These are phyloP conservation scores for Kwoniella botswanensis DNA, from an alignment of 768 basidiomycete genomes.

Conservation along the genomic window DNA sequence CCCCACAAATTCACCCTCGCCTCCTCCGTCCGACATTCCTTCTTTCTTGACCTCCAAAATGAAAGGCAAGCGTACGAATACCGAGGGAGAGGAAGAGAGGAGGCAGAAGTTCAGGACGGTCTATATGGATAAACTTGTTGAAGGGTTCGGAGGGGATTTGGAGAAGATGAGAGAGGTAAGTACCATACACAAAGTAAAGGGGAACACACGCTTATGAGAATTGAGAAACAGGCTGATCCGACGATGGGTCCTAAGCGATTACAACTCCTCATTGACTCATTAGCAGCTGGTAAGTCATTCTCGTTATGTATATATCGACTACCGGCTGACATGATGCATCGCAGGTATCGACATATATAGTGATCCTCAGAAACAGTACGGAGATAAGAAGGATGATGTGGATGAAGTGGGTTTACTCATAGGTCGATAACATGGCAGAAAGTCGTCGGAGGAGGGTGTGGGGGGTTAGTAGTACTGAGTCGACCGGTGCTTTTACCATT, in stretches of 20 bases:
- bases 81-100: conserved; percentile 36
- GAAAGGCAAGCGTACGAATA: conserved; percentile 18
- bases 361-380: conserved; percentile 20
- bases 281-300: conserved; percentile 27
- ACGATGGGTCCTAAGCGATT: conserved; percentile 29
- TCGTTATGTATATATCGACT: neutral
- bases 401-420: conserved; percentile 29
- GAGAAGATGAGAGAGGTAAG: conserved; percentile 50
- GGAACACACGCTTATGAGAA: neutral
- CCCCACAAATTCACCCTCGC: conserved; percentile 41
- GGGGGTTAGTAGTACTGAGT: neutral
- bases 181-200: neutral
- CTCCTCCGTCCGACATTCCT: conserved; percentile 39
- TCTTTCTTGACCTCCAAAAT: conserved; percentile 40
- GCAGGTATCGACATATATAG: conserved; percentile 30
- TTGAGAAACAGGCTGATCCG: conserved; percentile 20
- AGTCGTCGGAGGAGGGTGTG: no score
- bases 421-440: conserved; percentile 8
- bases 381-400: conserved; percentile 14
- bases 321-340: neutral
- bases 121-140: conserved; percentile 53
- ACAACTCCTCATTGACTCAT: conserved; percentile 32
- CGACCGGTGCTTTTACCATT: neutral
- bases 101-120: conserved; percentile 44
- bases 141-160: conserved; percentile 49